Percentiles rank a stretch among this genome's conserved stretches.
phyloP scores from a whole-genome alignment of 805 yeast species.

The Jamesozyma gamospora region DNA sequence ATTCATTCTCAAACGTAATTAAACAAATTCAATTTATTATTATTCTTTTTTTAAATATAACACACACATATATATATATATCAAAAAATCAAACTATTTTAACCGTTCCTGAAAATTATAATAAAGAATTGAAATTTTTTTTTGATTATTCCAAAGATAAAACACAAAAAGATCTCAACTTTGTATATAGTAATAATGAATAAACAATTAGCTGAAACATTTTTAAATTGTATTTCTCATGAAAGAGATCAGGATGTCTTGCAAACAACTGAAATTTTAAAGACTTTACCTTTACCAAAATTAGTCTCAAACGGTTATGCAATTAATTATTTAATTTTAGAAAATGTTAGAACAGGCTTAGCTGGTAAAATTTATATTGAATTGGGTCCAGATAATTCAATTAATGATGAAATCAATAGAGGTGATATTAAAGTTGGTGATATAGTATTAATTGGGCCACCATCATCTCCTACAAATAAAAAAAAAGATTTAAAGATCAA shows the following conservation, averaged over 20 bases:
- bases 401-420: constrained; percentile 27
- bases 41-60: not conserved
- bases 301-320: constrained; percentile 72
- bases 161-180: not conserved
- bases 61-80: not conserved
- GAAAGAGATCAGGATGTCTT: constrained; percentile 48
- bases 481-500: constrained; percentile 8
- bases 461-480: constrained; percentile 14
- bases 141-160: no score
- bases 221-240: constrained; percentile 33
- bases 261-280: constrained; percentile 35
- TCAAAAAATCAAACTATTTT: no score
- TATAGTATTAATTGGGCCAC: constrained; percentile 49
- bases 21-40: no score
- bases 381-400: constrained; percentile 43
- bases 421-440: constrained; percentile 67
- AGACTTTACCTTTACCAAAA: constrained; percentile 47
- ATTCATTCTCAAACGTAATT: no score
- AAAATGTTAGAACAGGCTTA: constrained; percentile 61
- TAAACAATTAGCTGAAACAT: constrained; percentile 29
- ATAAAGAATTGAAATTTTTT: not conserved
- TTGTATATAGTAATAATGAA: constrained; percentile 15
- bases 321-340: constrained; percentile 49
- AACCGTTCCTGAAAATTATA: no score
- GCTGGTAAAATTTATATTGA: constrained; percentile 58